Percentiles rank a stretch among this genome's conserved stretches.
phyloP scores from a whole-genome alignment of 2,329 filamentous ascomycete genomes.

The Alternaria sp. region DNA sequence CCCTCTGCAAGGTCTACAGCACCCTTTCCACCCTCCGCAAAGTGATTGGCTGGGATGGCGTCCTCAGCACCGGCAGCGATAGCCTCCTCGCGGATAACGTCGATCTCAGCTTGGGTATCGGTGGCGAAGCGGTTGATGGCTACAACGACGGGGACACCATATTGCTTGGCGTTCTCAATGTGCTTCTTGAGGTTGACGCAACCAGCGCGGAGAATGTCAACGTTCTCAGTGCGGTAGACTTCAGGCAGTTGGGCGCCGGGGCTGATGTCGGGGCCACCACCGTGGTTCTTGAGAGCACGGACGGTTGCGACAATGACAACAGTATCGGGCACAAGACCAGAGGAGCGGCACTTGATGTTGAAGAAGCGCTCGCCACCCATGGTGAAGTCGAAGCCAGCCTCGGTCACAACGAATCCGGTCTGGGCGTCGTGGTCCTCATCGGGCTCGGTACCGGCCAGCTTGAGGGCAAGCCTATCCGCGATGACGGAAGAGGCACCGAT shows the following conservation, averaged over 20 bases:
- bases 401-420: constrained; percentile 92
- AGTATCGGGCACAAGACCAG: constrained; percentile 88
- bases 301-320: constrained; percentile 96
- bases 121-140: constrained; percentile 97
- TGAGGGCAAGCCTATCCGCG: constrained; percentile 92
- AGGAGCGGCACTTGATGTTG: constrained; percentile 99
- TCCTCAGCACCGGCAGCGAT: constrained; percentile 92
- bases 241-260: constrained; percentile 84
- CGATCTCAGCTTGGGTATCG: constrained; percentile 90
- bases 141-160: constrained; percentile 92
- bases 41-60: constrained; percentile 93
- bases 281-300: constrained; percentile 94
- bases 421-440: constrained; percentile 85
- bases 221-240: constrained; percentile 91
- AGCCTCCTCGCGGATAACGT: constrained; percentile 87
- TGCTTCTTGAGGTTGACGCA: constrained; percentile 97
- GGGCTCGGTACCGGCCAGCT: constrained; percentile 91
- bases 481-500: constrained; percentile 96
- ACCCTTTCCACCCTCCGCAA: constrained; percentile 91
- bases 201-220: constrained; percentile 86
- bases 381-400: constrained; percentile 98
- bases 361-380: constrained; percentile 99
- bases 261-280: constrained; percentile 90
- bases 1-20: constrained; percentile 87
- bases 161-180: constrained; percentile 85